phyloP scores from a whole-genome alignment of 2,329 filamentous ascomycete genomes.

The Didymella pomorum region DNA sequence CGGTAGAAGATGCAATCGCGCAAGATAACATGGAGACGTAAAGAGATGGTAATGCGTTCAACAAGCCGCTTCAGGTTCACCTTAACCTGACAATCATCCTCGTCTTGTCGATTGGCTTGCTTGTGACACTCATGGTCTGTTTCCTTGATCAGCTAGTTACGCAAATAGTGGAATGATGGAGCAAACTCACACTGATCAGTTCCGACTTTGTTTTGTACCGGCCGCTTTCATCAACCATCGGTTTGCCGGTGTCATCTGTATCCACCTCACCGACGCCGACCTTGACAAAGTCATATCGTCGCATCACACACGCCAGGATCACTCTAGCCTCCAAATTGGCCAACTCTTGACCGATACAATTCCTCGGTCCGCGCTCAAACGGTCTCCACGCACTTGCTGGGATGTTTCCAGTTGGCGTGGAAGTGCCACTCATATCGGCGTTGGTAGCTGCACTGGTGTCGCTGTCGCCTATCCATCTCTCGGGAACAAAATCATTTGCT shows the following conservation, averaged over 20 bases:
- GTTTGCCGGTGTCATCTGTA: constrained; percentile 33
- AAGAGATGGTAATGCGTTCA: background rate
- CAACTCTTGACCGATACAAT: constrained; percentile 67
- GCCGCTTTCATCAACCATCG: constrained; percentile 40
- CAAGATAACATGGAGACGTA: background rate
- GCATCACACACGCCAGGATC: constrained; percentile 55
- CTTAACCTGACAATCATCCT: constrained; percentile 39
- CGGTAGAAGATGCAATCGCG: background rate
- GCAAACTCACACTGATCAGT: constrained; percentile 45
- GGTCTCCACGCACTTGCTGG: constrained; percentile 60
- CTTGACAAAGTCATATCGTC: constrained; percentile 48
- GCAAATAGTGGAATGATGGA: background rate
- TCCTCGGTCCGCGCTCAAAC: constrained; percentile 64
- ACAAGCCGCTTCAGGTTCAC: background rate
- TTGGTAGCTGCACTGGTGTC: constrained; percentile 31
- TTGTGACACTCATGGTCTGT: constrained; percentile 42
- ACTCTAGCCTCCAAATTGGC: constrained; percentile 62
- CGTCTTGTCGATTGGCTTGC: constrained; percentile 44
- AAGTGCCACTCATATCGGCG: constrained; percentile 23
- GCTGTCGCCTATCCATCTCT: constrained; percentile 51
- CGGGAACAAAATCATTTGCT: constrained; percentile 44
- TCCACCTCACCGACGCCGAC: constrained; percentile 44
- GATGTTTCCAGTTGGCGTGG: constrained; percentile 32
- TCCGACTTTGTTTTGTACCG: constrained; percentile 41
- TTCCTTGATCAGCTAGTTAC: constrained; percentile 18